Base-by-base conservation (phyloP, 768 basidiomycete species). In the Lanmaoa rubissima region DNA sequence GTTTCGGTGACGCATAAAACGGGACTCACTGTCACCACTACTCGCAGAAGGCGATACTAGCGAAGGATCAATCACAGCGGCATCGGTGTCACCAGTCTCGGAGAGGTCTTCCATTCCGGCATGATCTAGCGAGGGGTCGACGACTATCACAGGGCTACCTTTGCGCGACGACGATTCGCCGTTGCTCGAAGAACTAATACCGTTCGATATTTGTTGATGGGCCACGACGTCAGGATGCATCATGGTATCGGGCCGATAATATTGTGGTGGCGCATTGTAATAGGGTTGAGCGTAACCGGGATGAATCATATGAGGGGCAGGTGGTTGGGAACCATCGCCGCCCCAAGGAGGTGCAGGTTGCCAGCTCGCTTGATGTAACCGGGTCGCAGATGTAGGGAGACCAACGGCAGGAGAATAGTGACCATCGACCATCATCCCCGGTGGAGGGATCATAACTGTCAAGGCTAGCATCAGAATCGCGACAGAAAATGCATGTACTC, bases 361-460 rank as follows among this genome's bases (percentile, higher is more conserved):
- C 79, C 76, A 83, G 54, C 68, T 75, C 42, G 77, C 66, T 48
- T 73, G 66, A 59, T 79, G 75, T 49, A 78, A 60, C 49, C 83
- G 73, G 5, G 82, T 72, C 10, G 82, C 77, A 35, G 84, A 84
- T 5, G 82, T 84, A 24, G 84, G 84, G 41, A 81, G 74, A 31
- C 72, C 76, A 35, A 78, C 69, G 6, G 49, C 66, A 40, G 75
- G 75, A 10, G 75, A 70, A 66, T 75, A 81, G 58, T 76, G 76
- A 10, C 55, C 73, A 41, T 81, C 77, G 54, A 78, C 65, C 21
- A 77, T 65, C 55, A 79, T 65, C n/a, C 73, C 74, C 10, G 74
- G 62, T 21, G 76, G 73, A 16, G 78, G 74, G 41, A 79, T 65
- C 61, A 81, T 77, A 5, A 76, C 80, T 80, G 14, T 3, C 35